Evolutionary conservation across 495 filamentous ascomycete genomes (phyloP), one percentile per base, ranked within the genome.

Genomic region (Hypoxylon cercidicola): DNA sequence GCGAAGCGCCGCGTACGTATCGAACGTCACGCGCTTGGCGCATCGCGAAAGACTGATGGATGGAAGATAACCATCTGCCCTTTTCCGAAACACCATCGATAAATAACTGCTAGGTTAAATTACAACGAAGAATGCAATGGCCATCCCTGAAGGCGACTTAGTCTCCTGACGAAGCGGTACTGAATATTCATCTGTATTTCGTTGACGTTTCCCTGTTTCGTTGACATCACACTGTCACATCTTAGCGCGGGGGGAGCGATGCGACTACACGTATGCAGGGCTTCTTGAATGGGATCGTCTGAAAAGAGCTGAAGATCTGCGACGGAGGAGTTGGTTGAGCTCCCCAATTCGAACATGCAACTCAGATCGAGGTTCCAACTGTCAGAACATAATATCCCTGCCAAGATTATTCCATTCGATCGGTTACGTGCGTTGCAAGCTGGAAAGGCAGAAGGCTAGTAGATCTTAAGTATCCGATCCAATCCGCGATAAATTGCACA

Each of bases 211-310:
- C 32, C 28, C 58, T 41, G 54, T 23, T 55, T 58, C 34, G 49
- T 62, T 68, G 64, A 68, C 64, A 68, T 68, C 64, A 68, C 58
- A 62, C 44, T 6, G 64, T 62, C 48, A 46, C 64, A 68, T 68
- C 7, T 45, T 34, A 57, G 58, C 54, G 59, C 59, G 64, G 58
- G 53, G 63, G 50, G 19, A 43, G 48, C 59, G 64, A 68, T 68
- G 64, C 49, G 41, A 68, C 58, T 43, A 11, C 43, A 60, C 10
- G 20, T 35, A 56, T 61, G 58, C 53, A 62, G 47, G 53, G 59
- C 13, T 32, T 56, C 35, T 53, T 40, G 35, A 50, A 50, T 18
- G 54, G 21, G 37, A 53, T 40, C 28, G 39, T 37, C 41, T 50
- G 32, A 55, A 54, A 47, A 47, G 28, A 20, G 57, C 34, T 43